Base-by-base conservation (phyloP, 2,329 filamentous ascomycete species). In the Neonectria magnoliae region DNA sequence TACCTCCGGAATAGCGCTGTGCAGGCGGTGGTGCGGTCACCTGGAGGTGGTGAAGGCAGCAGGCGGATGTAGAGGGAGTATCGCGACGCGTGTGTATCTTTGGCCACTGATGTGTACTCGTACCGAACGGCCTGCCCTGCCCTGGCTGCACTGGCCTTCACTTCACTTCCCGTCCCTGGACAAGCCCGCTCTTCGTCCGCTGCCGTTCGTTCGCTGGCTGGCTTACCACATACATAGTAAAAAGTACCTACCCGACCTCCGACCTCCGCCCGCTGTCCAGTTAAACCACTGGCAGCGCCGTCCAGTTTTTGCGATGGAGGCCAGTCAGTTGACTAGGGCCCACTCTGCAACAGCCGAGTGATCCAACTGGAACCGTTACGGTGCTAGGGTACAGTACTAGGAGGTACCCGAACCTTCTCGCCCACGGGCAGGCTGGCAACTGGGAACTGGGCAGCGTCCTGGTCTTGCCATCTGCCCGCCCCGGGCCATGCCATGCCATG, bases 191-290 rank as follows among this genome's bases (percentile, higher is more conserved):
- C n/a, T 54, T 29, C 55, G 38, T 27, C 42, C 25, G 54, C 41
- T 57, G 54, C 60, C 42, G 47, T 48, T 54, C 41, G 41, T n/a
- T 53, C 22, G 54, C 41, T 58, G 41, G 57, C 41, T 58, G 60
- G 48, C 41, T 33, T n/a, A 53, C 36, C n/a, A n/a, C n/a, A n/a
- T n/a, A n/a, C n/a, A n/a, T n/a, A n/a, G n/a, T 20, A 42, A 42
- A 18, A n/a, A 20, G 8, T 41, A 16, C 36, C 5, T 10, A 14
- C 36, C 25, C 59, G 57, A 56, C 55, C 54, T 58, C 42, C 42
- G 18, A 14, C 54, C 33, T 29, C 45, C 29, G 27, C 25, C 27
- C 47, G 33, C 29, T 58, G 55, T 16, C 44, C 45, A 42, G 14
- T 8, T 14, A n/a, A 38, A 38, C 36, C 55, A 50, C 44, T 50